These are phyloP conservation scores for Amanita fuliginea DNA, from an alignment of 768 basidiomycete genomes.

Conservation along the genomic window DNA sequence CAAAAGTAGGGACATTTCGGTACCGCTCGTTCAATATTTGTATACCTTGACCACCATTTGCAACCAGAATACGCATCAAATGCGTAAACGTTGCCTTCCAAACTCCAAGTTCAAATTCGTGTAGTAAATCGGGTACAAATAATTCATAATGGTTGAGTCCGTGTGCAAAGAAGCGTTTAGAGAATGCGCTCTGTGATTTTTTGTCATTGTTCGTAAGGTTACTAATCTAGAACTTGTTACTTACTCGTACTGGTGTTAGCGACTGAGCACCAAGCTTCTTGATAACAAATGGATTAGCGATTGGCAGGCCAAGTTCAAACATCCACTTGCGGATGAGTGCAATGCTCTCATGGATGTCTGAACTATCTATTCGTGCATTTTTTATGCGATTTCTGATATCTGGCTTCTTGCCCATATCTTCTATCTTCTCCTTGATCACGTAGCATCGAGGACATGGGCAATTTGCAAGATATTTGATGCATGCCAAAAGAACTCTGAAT, in stretches of 20 bases:
- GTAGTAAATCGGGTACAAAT: too few species aligned
- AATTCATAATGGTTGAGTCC: conserved; percentile 16
- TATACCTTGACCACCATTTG: conserved; percentile 9
- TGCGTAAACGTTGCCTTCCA: conserved; percentile 27
- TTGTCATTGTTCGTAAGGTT: too few species aligned
- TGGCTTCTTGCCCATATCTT: conserved; percentile 15
- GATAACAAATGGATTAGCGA: not conserved
- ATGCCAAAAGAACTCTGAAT: conserved; percentile 18
- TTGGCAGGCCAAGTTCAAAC: not conserved
- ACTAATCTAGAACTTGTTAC: too few species aligned
- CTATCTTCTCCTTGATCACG: conserved; percentile 15
- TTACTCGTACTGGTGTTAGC: too few species aligned
- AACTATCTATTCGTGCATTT: conserved; percentile 4
- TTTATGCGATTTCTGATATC: conserved; percentile 9
- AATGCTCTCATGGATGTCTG: not conserved
- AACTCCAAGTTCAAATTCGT: conserved; percentile 14
- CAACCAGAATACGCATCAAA: conserved; percentile 9
- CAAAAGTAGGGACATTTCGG: conserved; percentile 18
- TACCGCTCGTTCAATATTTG: conserved; percentile 17
- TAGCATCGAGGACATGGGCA: conserved; percentile 26
- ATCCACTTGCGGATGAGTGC: not conserved
- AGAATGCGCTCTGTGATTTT: conserved; percentile 16
- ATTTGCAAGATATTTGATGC: conserved; percentile 21
- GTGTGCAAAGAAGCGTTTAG: conserved; percentile 5
- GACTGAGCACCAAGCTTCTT: not conserved